Evolutionary conservation across 106 monocot species (phyloP).

Genomic region (Iris macrosiphon): DNA sequence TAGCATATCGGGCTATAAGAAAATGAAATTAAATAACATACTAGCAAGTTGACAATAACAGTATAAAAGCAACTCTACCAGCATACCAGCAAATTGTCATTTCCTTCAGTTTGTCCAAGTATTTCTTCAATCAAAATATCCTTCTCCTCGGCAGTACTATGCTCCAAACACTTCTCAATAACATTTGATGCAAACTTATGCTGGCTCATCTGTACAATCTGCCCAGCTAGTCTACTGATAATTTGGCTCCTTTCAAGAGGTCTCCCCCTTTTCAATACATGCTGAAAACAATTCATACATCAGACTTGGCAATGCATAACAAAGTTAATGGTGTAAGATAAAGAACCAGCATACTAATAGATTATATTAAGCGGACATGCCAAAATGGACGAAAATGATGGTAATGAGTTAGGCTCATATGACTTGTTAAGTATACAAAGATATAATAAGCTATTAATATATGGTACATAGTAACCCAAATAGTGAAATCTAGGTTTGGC

Average conservation of each 20-base stretch:
- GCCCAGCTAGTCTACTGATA: conserved; percentile 74
- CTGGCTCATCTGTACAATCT: conserved; percentile 92
- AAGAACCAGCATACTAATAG: too few relatives aligned
- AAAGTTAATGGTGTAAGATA: too few relatives aligned
- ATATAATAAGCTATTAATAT: too few relatives aligned
- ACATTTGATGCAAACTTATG: conserved; percentile 97
- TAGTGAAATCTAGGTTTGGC: too few relatives aligned
- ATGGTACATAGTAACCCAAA: too few relatives aligned
- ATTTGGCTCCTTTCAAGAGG: conserved; percentile 66
- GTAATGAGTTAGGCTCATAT: too few relatives aligned
- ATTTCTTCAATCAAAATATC: conserved; percentile 70
- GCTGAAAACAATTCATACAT: conserved; percentile 32
- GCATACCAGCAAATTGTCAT: conserved; percentile 81
- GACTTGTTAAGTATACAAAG: too few relatives aligned
- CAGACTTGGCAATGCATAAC: background rate
- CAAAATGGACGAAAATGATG: too few relatives aligned
- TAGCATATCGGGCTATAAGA: too few relatives aligned
- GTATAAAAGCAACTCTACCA: background rate
- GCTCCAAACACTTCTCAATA: conserved; percentile 81
- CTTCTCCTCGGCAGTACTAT: conserved; percentile 51
- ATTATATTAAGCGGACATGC: background rate
- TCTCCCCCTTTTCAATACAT: conserved; percentile 64
- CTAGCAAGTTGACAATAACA: too few relatives aligned
- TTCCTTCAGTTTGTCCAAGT: conserved; percentile 85
- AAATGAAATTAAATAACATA: too few relatives aligned